phyloP scores from a whole-genome alignment of 2,329 filamentous ascomycete species.

The Trichoderma harzianum region DNA sequence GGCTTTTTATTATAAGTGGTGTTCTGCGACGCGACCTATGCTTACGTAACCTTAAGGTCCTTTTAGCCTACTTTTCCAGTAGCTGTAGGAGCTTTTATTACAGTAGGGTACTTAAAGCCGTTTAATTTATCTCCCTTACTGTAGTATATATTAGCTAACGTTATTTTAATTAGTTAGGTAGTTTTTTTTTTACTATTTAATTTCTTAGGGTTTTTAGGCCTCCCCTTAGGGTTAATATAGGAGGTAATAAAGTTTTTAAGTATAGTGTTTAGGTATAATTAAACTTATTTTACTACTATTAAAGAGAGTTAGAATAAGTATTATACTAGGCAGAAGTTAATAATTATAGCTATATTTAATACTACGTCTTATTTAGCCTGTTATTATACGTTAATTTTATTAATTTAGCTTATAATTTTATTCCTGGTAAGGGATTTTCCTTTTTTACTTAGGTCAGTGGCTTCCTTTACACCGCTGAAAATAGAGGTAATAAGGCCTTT shows the following conservation, averaged over 20 bases:
- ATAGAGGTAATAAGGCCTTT: not conserved
- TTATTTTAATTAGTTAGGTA: not conserved
- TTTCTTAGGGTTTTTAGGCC: no score
- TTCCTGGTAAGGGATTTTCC: not conserved
- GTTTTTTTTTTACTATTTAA: no score
- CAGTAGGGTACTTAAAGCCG: accelerated
- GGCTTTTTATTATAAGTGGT: no score
- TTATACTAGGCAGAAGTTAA: not conserved
- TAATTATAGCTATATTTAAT: not conserved
- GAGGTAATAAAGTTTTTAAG: no score
- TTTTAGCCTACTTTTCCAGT: not conserved
- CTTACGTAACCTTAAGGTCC: not conserved
- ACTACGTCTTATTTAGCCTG: not conserved
- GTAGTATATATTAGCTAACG: not conserved
- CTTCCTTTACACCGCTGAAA: not conserved
- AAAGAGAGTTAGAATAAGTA: not conserved
- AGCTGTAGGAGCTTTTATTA: not conserved
- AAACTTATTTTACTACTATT: not conserved
- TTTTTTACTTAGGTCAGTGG: not conserved
- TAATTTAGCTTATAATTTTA: not conserved
- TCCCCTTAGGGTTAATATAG: no score
- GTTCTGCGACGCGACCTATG: not conserved
- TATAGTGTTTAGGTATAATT: not conserved
- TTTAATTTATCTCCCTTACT: not conserved
- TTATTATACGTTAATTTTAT: not conserved